Evolutionary conservation across 164 flowering plant genomes (phyloP), one percentile per base, ranked within the genome.

Genomic region (Liriodendron chinense): DNA sequence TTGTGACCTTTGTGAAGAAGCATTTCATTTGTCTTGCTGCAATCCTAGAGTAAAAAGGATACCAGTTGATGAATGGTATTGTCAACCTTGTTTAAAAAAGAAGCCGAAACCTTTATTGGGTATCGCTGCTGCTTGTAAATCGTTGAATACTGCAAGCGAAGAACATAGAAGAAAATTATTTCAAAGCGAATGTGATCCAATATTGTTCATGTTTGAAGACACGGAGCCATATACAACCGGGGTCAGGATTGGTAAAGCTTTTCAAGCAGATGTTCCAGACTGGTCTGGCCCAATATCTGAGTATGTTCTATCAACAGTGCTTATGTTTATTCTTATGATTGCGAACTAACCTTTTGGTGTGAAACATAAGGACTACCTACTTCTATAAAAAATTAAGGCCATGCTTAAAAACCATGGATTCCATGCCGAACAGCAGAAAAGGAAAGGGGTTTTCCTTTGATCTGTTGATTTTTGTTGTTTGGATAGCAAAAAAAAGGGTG

Each of bases 261-360:
- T 89, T 79, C 97, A 94, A 88, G 97, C 91, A 59, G 86, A 85
- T 10, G 87, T 94, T 81, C 90, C 95, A 72, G 88, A 87, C 50
- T 96, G 97, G 97, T 74, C 82, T 68, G 93, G 94, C 82, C 91
- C 95, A 62, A 47, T 80, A 57, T 69, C 72, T 16, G 76, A 78
- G 98, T 94, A 88, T 68, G 92, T 75, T 56, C 68, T 63, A 53
- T 53, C 13, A 20, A 34, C 43, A 0, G 43, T 34, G 43, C 23
- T 49, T 3, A 49, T 79, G 28, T 64, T 53, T 25, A 25, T 26
- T 67, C 25, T 71, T 67, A 26, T 71, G 13, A 57, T 73, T 34
- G 24, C 10, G 8, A 18, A 59, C 72, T 56, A 62, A 24, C 16
- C 18, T 24, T 61, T 26, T 62, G 6, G 16, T 21, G 61, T 25